Conservation (phyloP, 106 monocot species). For the Hemerocallis citrina region DNA sequence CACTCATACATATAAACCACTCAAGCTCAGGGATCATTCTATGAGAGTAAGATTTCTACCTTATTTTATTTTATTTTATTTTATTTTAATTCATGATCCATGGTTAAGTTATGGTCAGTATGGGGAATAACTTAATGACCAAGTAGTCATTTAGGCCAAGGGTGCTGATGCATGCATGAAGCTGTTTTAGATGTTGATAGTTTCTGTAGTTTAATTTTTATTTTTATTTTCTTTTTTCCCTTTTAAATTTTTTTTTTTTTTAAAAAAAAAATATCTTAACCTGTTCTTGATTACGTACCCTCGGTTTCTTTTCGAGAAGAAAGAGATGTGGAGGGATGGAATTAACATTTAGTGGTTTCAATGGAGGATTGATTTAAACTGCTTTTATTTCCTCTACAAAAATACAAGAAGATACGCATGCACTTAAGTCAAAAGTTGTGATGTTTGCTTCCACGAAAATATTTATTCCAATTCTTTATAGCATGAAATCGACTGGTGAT, state of each 20-base stretch:
- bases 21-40: conserved; percentile 45
- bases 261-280: too few species aligned
- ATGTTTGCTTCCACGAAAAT: too few species aligned
- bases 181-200: background rate
- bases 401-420: background rate
- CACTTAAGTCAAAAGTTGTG: background rate
- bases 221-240: background rate
- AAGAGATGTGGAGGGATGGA: background rate
- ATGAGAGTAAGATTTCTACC: conserved; percentile 39
- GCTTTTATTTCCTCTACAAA: too few species aligned
- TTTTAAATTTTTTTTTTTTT: too few species aligned
- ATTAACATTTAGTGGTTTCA: background rate
- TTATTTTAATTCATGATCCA: too few species aligned
- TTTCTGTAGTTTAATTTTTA: too few species aligned
- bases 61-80: background rate
- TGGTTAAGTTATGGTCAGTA: background rate
- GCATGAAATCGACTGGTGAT: background rate
- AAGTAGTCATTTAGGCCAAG: background rate
- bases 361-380: background rate
- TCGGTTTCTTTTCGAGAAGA: conserved; percentile 4
- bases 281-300: too few species aligned
- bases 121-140: too few species aligned
- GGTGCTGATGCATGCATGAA: too few species aligned
- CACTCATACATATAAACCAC: conserved; percentile 34
- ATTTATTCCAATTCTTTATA: conserved; percentile 1